Percentiles rank a stretch among this genome's conserved stretches.
phyloP scores from a whole-genome alignment of 371 early-diverging fungal species.

The Choanephora cucurbitarum region DNA sequence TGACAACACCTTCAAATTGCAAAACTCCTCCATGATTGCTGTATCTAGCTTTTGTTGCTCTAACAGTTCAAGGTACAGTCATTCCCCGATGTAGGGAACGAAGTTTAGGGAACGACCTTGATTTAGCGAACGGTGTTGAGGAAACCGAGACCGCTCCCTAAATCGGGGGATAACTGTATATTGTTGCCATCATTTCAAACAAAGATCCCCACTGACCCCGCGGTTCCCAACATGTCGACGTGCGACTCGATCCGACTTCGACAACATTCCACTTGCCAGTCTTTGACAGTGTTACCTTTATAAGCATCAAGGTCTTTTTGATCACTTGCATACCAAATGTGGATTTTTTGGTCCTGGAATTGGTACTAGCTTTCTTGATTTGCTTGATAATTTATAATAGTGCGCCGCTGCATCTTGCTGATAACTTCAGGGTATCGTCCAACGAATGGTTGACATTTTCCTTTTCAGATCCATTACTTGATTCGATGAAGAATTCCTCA shows the following conservation, averaged over 20 bases:
- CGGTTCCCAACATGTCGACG: conserved; percentile 11
- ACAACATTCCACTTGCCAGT: conserved; percentile 7
- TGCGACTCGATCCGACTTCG: background rate
- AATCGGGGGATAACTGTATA: too few species aligned
- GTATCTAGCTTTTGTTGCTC: conserved; percentile 12
- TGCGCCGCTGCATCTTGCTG: conserved; percentile 12
- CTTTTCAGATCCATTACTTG: conserved; percentile 10
- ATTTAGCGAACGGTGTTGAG: too few species aligned
- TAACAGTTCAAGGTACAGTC: conserved; percentile 15
- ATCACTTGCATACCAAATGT: conserved; percentile 2
- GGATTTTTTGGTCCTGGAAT: conserved; percentile 4
- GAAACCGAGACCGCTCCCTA: too few species aligned
- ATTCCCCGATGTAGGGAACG: too few species aligned
- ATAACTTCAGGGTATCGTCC: conserved; percentile 16
- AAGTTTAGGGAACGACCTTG: too few species aligned
- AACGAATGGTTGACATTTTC: conserved; percentile 11
- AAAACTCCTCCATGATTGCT: conserved; percentile 5
- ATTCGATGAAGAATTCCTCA: conserved; percentile 8
- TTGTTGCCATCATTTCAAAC: conserved; percentile 19
- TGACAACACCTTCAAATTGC: too few species aligned
- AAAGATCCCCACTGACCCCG: conserved; percentile 8
- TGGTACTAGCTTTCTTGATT: conserved; percentile 1
- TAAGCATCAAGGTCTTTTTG: conserved; percentile 2
- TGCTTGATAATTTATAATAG: background rate
- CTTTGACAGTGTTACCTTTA: background rate